phyloP scores from a whole-genome alignment of 2,329 filamentous ascomycete genomes.

The Plenodomus lindquistii region DNA sequence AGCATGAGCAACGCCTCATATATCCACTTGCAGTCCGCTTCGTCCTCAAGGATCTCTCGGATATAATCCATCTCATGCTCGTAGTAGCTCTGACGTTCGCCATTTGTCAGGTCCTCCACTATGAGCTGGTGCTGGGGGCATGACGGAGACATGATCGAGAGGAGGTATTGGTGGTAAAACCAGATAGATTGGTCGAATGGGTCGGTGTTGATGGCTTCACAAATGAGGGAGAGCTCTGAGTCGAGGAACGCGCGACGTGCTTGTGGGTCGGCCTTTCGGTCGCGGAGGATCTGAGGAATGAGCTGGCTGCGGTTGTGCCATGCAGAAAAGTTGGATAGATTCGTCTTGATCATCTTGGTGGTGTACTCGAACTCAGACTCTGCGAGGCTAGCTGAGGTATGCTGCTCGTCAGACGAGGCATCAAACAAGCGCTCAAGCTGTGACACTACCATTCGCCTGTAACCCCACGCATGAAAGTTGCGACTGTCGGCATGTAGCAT shows the following conservation, averaged over 20 bases:
- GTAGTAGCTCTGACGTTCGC: slow-evolving; percentile 69
- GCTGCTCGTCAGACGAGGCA: neutral
- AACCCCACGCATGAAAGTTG: slow-evolving; percentile 97
- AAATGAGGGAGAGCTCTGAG: slow-evolving; percentile 74
- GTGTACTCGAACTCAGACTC: slow-evolving; percentile 89
- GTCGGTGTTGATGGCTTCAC: slow-evolving; percentile 80
- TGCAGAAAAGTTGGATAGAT: slow-evolving; percentile 94
- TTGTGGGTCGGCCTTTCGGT: slow-evolving; percentile 66
- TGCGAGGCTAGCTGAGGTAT: slow-evolving; percentile 60
- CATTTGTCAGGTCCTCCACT: slow-evolving; percentile 62
- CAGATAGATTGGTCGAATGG: slow-evolving; percentile 94
- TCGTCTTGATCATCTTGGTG: slow-evolving; percentile 79
- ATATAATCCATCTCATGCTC: slow-evolving; percentile 74
- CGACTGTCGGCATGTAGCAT: slow-evolving; percentile 85
- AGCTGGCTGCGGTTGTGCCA: slow-evolving; percentile 91
- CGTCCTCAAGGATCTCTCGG: slow-evolving; percentile 68
- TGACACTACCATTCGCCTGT: slow-evolving; percentile 77
- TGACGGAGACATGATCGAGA: slow-evolving; percentile 64
- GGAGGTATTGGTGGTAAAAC: slow-evolving; percentile 93
- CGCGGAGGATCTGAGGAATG: slow-evolving; percentile 74
- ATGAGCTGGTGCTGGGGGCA: slow-evolving; percentile 60
- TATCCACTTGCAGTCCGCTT: slow-evolving; percentile 79
- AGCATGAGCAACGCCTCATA: slow-evolving; percentile 85
- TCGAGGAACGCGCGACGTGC: slow-evolving; percentile 73
- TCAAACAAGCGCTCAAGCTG: slow-evolving; percentile 66